Conservation (phyloP, 2,329 filamentous ascomycete genomes). For the Colletotrichum scovillei region DNA sequence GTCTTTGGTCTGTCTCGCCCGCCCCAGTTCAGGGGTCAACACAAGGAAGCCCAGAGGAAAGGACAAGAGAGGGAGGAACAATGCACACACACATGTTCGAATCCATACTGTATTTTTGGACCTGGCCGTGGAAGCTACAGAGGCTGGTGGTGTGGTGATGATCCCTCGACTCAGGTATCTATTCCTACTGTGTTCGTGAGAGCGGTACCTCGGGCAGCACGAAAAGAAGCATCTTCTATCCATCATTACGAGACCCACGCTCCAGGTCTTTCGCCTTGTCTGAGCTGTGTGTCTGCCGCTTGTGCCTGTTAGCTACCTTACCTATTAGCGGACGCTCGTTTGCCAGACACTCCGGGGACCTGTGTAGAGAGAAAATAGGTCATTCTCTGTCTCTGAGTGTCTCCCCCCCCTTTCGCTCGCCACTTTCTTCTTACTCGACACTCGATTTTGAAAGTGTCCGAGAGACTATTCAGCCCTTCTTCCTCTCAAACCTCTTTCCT, state of each 20-base stretch:
- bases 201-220: not conserved
- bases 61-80: not conserved
- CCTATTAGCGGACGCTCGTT: constrained; percentile 1
- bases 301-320: constrained; percentile 4
- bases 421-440: constrained; percentile 35
- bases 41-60: constrained; percentile 5
- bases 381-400: constrained; percentile 10
- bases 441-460: constrained; percentile 16
- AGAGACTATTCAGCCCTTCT: constrained; percentile 38
- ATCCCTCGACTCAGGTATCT: not conserved
- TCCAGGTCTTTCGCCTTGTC: constrained; percentile 8
- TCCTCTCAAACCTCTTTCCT: constrained; percentile 40
- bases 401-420: constrained; percentile 22
- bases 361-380: constrained; percentile 10
- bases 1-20: constrained; percentile 21
- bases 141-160: not conserved
- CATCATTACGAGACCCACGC: constrained; percentile 33
- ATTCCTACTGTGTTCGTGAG: not conserved
- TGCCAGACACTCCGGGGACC: not conserved
- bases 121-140: not conserved
- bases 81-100: not conserved
- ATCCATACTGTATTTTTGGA: constrained; percentile 1
- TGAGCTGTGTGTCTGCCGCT: not conserved
- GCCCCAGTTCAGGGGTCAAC: constrained; percentile 26
- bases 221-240: not conserved